A percentile compares a stretch with the other conserved stretches of the same genome.
Conservation (phyloP, 2,329 filamentous ascomycete genomes). For the Colletotrichum destructivum region DNA sequence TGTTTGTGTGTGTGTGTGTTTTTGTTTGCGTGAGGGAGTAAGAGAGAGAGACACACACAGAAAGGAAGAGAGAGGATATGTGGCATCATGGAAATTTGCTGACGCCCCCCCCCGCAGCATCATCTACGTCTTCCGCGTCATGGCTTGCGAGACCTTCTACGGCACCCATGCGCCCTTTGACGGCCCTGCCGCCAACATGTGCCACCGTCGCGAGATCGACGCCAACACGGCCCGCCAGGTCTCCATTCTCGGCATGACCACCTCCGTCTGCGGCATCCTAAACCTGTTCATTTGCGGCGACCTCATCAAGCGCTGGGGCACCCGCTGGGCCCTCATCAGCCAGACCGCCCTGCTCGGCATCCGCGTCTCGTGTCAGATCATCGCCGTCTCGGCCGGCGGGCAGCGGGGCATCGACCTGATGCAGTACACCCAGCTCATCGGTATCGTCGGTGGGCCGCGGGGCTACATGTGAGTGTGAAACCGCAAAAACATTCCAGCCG, state of each 20-base stretch:
- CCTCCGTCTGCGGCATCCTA: slow-evolving; percentile 76
- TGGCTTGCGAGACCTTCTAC: slow-evolving; percentile 82
- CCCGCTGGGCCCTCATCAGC: slow-evolving; percentile 73
- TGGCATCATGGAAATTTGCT: too few species aligned
- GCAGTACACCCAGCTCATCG: slow-evolving; percentile 77
- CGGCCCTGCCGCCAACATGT: slow-evolving; percentile 65
- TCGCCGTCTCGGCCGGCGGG: slow-evolving; percentile 76
- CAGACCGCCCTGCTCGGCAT: slow-evolving; percentile 77
- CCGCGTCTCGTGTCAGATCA: slow-evolving; percentile 73
- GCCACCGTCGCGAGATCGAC: slow-evolving; percentile 73
- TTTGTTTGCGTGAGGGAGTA: too few species aligned
- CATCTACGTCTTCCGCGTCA: slow-evolving; percentile 78
- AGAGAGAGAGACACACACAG: too few species aligned
- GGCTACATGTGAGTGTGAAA: slow-evolving; percentile 70
- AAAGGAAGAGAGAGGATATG: too few species aligned
- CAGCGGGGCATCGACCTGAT: slow-evolving; percentile 76
- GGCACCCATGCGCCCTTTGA: slow-evolving; percentile 66
- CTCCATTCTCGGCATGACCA: slow-evolving; percentile 76
- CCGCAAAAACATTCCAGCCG: background rate
- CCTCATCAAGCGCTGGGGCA: slow-evolving; percentile 76
- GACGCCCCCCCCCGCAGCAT: slow-evolving; percentile 50
- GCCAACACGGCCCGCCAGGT: slow-evolving; percentile 75
- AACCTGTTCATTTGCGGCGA: slow-evolving; percentile 79
- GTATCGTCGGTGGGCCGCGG: slow-evolving; percentile 76
- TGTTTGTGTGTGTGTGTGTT: too few species aligned